Percentiles rank a stretch among this genome's conserved stretches.
These are phyloP conservation scores for Spinacia oleracea DNA, from an alignment of 179 eudicot genomes.

Conservation along the genomic window DNA sequence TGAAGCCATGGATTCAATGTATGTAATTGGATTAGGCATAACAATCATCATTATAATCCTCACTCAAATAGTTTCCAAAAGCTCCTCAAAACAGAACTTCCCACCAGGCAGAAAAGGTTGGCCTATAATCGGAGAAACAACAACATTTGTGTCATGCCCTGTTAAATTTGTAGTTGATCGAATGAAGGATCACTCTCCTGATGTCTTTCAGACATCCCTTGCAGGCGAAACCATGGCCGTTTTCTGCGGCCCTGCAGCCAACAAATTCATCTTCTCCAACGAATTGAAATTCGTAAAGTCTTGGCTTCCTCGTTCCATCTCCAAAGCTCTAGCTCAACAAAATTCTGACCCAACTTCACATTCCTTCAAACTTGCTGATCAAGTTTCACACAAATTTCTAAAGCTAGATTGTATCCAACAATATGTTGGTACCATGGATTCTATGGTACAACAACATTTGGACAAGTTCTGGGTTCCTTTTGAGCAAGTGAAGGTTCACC, in stretches of 20 bases:
- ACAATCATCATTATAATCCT: background rate
- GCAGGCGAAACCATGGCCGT: slow-evolving; percentile 33
- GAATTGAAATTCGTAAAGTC: slow-evolving; percentile 26
- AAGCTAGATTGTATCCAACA: slow-evolving; percentile 13
- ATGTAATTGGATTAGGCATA: background rate
- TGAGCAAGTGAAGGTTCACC: slow-evolving; percentile 14
- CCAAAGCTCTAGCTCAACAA: slow-evolving; percentile 4
- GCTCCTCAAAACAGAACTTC: background rate
- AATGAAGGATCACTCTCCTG: slow-evolving; percentile 22
- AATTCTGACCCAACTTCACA: background rate
- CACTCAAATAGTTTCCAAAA: background rate
- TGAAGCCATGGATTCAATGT: slow-evolving; percentile 1
- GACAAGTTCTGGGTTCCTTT: background rate
- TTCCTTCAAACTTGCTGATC: background rate
- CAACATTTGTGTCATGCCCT: slow-evolving; percentile 24
- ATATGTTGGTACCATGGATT: slow-evolving; percentile 21
- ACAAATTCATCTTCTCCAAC: slow-evolving; percentile 38
- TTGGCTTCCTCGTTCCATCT: slow-evolving; percentile 31
- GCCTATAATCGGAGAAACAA: slow-evolving; percentile 37
- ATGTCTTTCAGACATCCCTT: slow-evolving; percentile 32
- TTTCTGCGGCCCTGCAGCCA: slow-evolving; percentile 33
- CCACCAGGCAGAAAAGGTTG: slow-evolving; percentile 35
- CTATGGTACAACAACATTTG: slow-evolving; percentile 18
- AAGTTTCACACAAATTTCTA: slow-evolving; percentile 5
- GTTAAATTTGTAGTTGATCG: slow-evolving; percentile 29